Conservation (phyloP, 2,329 filamentous ascomycete genomes). For the Colletotrichum sp. region DNA sequence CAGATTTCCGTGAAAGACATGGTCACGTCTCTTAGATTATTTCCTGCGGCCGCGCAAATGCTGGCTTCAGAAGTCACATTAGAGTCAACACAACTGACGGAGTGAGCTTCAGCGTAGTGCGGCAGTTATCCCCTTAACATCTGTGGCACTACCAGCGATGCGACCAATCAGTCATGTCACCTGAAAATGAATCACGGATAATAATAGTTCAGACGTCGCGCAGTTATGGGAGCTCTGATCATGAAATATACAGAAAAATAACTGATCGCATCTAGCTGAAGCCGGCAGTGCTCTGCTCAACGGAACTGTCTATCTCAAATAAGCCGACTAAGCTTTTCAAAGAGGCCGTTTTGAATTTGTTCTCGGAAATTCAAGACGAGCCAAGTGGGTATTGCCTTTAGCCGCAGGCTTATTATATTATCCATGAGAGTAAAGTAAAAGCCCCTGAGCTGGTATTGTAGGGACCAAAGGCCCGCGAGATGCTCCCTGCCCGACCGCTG, state of each 20-base stretch:
- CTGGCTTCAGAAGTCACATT: background rate
- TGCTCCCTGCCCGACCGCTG: background rate
- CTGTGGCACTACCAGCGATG: background rate
- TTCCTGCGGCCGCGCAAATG: background rate
- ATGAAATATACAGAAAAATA: background rate
- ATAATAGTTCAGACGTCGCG: background rate
- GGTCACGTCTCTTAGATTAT: background rate
- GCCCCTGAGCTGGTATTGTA: background rate
- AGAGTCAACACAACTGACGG: background rate
- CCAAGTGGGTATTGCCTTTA: background rate
- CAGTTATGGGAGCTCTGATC: background rate
- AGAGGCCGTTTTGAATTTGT: background rate
- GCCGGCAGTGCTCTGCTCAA: background rate
- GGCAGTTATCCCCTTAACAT: background rate
- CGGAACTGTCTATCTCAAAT: background rate
- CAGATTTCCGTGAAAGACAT: background rate
- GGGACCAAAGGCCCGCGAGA: fast-evolving
- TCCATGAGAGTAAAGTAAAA: background rate
- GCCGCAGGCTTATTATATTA: background rate
- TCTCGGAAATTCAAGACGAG: background rate
- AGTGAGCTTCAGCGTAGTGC: background rate
- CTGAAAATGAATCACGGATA: fast-evolving
- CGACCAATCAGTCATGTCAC: background rate
- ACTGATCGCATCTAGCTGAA: background rate
- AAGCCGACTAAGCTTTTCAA: background rate